Conservation (phyloP, 1,139 yeast species). For the Maudiozyma humilis region DNA sequence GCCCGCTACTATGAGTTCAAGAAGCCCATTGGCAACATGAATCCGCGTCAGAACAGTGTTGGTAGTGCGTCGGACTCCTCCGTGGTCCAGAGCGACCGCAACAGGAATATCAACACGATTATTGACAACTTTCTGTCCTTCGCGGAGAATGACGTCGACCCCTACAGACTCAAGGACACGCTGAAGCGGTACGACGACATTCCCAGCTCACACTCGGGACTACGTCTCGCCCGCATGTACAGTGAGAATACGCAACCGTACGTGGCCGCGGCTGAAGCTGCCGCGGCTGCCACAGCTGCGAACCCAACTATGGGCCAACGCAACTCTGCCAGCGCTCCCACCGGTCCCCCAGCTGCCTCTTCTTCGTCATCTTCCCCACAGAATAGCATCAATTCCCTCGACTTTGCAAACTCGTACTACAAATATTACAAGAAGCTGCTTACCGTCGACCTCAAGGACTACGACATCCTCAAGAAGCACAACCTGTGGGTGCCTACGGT, state of each 20-base stretch:
- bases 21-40: conserved; percentile 9
- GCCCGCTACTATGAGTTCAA: conserved; percentile 17
- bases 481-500: conserved; percentile 24
- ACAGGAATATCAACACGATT: conserved; percentile 10
- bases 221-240: not conserved
- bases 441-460: conserved; percentile 17
- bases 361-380: no score
- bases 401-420: conserved; percentile 19
- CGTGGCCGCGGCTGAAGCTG: not conserved
- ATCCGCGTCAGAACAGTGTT: conserved; percentile 18
- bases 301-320: not conserved
- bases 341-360: no score
- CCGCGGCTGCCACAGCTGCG: no score
- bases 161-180: conserved; percentile 8
- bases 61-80: conserved; percentile 17
- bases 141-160: conserved; percentile 14
- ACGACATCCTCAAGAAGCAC: conserved; percentile 19
- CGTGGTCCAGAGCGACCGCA: conserved; percentile 11
- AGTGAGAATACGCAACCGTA: not conserved
- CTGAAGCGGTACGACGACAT: conserved; percentile 6
- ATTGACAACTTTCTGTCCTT: conserved; percentile 13
- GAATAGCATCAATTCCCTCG: conserved; percentile 1
- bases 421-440: conserved; percentile 23
- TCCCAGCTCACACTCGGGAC: not conserved
- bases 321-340: not conserved